Evolutionary conservation across 2,329 filamentous ascomycete genomes (phyloP), one percentile per base, ranked within the genome.

Genomic region (Sporothrix mexicana): DNA sequence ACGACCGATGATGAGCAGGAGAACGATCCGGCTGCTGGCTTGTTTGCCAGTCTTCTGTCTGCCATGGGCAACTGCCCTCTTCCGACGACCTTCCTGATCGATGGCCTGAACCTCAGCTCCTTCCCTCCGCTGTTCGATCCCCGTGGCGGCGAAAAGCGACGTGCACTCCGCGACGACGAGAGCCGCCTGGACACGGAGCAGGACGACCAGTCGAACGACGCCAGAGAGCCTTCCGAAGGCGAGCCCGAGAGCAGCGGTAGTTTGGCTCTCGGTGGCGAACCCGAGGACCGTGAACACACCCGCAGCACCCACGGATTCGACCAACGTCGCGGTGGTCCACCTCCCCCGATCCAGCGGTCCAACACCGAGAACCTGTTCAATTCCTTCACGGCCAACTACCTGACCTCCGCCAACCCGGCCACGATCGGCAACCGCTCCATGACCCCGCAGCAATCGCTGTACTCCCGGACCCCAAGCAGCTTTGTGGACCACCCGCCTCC

Each of bases 181-280:
- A 83, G 83, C 5, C 85, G 85, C 25, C 77, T 85, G 13, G 81
- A 79, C 20, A 81, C 80, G 6, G 85, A 88, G 43, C 83, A 84
- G 23, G 85, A 88, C 73, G 85, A 87, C 43, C 82, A 81, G 30
- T 49, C 64, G 7, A 76, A 80, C 1, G 86, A 87, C 30, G 79
- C 79, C 2, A 79, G 80, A 5, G 85, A 86, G 64, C 79, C 82
- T 3, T 86, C 86, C 0, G 94, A 97, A 75, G 93, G 93, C 73
- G 91, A 92, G 72, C 89, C 90, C 1, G 94, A 96, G 81, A 92
- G 92, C 76, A 93, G 93, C 62, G 89, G 90, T 15, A 98, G 95
- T 79, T 85, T 96, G 73, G 95, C 97, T 73, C 86, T 98, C 20
- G 95, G 95, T 73, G 95, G 95, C 59, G 95, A 98, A 80, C 95